These are phyloP conservation scores for Helicostylum pulchrum DNA, from an alignment of 192 early-diverging fungal species.

Conservation along the genomic window DNA sequence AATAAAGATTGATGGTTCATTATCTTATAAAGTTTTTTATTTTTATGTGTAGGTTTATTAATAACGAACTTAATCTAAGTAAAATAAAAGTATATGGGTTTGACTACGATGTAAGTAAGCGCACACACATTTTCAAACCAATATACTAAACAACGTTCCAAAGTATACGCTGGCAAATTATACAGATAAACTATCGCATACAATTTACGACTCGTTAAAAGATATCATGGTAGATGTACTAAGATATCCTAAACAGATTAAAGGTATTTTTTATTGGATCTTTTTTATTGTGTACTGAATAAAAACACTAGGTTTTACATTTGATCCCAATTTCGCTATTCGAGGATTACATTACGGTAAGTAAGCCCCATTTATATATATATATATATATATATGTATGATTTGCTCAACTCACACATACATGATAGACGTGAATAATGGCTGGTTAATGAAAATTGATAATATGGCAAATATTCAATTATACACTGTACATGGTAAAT, in stretches of 20 bases:
- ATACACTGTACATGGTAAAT: constrained; percentile 40
- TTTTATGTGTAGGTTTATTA: constrained; percentile 41
- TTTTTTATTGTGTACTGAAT: constrained; percentile 16
- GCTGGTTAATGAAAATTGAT: constrained; percentile 66
- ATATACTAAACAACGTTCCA: not conserved
- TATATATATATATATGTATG: no score
- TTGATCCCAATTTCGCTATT: constrained; percentile 57
- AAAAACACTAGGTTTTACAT: constrained; percentile 29
- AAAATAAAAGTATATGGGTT: constrained; percentile 56
- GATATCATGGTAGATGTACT: constrained; percentile 51
- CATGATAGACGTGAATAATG: constrained; percentile 40
- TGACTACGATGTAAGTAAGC: constrained; percentile 48
- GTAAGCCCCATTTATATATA: no score
- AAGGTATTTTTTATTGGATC: constrained; percentile 6
- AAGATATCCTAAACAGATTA: constrained; percentile 45
- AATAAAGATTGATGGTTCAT: not conserved
- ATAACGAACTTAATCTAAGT: constrained; percentile 54
- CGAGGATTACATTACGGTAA: constrained; percentile 57
- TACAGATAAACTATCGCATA: constrained; percentile 49
- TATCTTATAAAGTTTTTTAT: not conserved
- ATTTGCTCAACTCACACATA: not conserved
- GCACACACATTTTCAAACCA: not conserved
- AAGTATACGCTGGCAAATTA: constrained; percentile 64
- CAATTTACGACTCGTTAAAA: constrained; percentile 57
- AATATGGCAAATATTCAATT: constrained; percentile 60